Evolutionary conservation across 139 green algal genomes (phyloP).

Genomic region (Micromonas commoda): DNA sequence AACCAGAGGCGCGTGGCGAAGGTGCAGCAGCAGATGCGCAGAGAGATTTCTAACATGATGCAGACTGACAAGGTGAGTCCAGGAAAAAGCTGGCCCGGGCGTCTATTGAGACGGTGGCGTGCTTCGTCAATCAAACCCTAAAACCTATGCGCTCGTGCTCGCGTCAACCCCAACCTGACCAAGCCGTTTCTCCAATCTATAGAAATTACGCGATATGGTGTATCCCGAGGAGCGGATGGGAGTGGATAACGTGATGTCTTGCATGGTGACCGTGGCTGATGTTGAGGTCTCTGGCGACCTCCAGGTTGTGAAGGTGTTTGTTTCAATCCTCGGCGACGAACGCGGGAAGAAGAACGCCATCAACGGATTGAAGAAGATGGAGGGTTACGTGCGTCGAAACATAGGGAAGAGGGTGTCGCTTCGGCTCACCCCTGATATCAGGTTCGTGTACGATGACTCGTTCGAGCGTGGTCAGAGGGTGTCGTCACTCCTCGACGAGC

Average conservation of each 20-base stretch:
- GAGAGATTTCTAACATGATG: slow-evolving; percentile 72
- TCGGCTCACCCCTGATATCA: slow-evolving; percentile 75
- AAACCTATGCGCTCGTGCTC: too few species aligned
- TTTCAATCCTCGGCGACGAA: slow-evolving; percentile 61
- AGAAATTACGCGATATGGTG: slow-evolving; percentile 65
- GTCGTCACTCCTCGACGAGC: background rate
- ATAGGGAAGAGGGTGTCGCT: slow-evolving; percentile 65
- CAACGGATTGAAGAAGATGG: slow-evolving; percentile 53
- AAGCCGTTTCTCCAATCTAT: slow-evolving; percentile 20
- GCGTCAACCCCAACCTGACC: too few species aligned
- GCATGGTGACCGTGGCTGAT: slow-evolving; percentile 73
- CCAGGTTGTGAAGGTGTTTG: slow-evolving; percentile 65
- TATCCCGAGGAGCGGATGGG: slow-evolving; percentile 63
- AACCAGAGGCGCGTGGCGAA: slow-evolving; percentile 72
- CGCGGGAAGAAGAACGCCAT: slow-evolving; percentile 62
- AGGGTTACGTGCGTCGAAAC: slow-evolving; percentile 67
- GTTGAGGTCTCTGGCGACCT: slow-evolving; percentile 44
- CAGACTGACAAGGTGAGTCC: slow-evolving; percentile 60
- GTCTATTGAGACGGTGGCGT: too few species aligned
- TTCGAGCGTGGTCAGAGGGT: slow-evolving; percentile 41
- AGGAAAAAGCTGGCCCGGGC: too few species aligned
- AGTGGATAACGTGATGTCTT: slow-evolving; percentile 55
- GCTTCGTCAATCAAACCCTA: too few species aligned
- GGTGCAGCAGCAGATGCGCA: slow-evolving; percentile 79
- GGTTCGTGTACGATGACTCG: slow-evolving; percentile 79